Evolutionary conservation across 129 eudicot genomes (phyloP), one percentile per base, ranked within the genome.

Genomic region (Flaveria brownii): DNA sequence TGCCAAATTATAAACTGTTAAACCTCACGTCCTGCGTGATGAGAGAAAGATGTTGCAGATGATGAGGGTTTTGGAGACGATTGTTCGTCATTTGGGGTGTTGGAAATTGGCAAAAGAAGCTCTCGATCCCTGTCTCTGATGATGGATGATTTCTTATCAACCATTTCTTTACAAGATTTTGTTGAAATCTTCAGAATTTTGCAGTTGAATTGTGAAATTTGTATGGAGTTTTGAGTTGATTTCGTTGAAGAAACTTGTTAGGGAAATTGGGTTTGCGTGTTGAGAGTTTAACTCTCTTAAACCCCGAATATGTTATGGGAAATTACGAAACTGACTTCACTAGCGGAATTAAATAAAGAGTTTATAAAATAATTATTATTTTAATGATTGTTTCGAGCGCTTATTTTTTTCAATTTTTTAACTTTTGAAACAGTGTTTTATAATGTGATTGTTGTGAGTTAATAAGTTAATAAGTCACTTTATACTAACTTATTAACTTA

Each of bases 61-160:
- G 91, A 82, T 16, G 84, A 82, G 68, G 91, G 89, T 74, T 88
- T 88, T 30, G 93, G 76, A 39, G 87, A 72, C 45, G 68, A 54
- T 76, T 56, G 83, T 69, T 80, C 81, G 70, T 47, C 84, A 75
- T 57, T 82, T 36, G 80, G 56, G 71, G 96, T 52, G 68, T 78
- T 85, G 61, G 90, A 84, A 56, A 92, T 88, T 16, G 97, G 96
- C 4, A 92, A 79, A n/a, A 92, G 92, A 66, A 92, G 85, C 78
- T 92, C 97, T 1, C 92, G 92, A 85, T 92, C 97, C 87, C 97
- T 87, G 12, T 87, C 90, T 71, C 85, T 76, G 72, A 84, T 86
- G 0, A 65, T 72, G 8, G 84, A 66, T 28, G 90, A 80, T 80
- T 78, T 92, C 4, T 92, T 90, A 76, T 92, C 97, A 23, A 85